phyloP scores from a whole-genome alignment of 148 eudicot species.

The Rhododendron griersonianum region DNA sequence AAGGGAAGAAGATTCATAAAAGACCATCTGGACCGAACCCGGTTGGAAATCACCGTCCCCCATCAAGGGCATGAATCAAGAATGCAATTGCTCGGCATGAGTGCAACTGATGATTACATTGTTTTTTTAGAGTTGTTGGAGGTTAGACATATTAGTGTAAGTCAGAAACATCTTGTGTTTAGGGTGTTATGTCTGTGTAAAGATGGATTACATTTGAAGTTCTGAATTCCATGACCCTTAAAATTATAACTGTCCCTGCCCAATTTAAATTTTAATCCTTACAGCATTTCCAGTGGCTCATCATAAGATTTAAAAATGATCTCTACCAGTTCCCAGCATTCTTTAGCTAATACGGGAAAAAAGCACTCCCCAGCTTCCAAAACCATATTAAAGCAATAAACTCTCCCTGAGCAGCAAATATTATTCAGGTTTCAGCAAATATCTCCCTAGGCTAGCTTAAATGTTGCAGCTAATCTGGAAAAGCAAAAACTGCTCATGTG shows the following conservation, averaged over 20 bases:
- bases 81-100: constrained; percentile 8
- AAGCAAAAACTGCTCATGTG: background rate
- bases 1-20: constrained; percentile 37
- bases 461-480: background rate
- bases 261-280: background rate
- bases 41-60: constrained; percentile 48
- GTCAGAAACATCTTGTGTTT: constrained; percentile 9
- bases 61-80: constrained; percentile 42
- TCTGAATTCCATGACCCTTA: constrained; percentile 3
- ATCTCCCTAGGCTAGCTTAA: background rate
- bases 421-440: background rate
- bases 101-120: constrained; percentile 19
- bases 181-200: constrained; percentile 39
- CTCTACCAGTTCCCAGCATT: background rate
- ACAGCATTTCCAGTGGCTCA: background rate
- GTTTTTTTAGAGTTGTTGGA: constrained; percentile 9
- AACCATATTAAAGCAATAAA: background rate
- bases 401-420: background rate
- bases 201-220: constrained; percentile 7
- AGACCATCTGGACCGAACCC: constrained; percentile 67
- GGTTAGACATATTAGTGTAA: constrained; percentile 4
- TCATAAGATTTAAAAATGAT: background rate
- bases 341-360: background rate
- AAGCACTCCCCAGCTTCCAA: background rate
- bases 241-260: background rate